Evolutionary conservation across 805 yeast genomes (phyloP).

Genomic region (Kazachstania kunashirensis): DNA sequence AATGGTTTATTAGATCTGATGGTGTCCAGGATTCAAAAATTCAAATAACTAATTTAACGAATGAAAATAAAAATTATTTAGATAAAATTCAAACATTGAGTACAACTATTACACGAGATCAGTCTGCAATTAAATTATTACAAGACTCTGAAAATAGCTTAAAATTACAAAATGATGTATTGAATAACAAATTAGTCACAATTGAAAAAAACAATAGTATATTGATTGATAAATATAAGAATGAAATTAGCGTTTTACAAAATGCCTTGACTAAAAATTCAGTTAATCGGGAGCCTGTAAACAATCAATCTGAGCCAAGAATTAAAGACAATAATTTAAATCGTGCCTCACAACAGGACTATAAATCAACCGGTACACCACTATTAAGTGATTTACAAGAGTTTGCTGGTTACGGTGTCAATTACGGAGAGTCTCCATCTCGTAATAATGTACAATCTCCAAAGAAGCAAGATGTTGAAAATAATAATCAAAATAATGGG

Average conservation of each 20-base stretch:
- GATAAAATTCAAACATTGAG: slow-evolving; percentile 1
- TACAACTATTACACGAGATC: background rate
- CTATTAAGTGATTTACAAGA: slow-evolving; percentile 26
- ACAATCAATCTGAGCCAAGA: background rate
- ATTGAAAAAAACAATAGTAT: slow-evolving; percentile 2
- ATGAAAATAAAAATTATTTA: slow-evolving; percentile 3
- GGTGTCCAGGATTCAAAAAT: background rate
- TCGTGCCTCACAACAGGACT: slow-evolving; percentile 4
- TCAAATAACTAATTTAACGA: slow-evolving; percentile 4
- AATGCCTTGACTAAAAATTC: background rate
- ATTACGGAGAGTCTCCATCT: slow-evolving; percentile 23
- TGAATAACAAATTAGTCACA: background rate
- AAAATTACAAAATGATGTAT: background rate
- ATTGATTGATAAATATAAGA: background rate
- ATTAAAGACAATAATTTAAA: background rate
- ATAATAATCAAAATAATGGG: slow-evolving; percentile 8
- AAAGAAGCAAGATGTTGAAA: slow-evolving; percentile 5
- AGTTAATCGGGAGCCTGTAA: background rate
- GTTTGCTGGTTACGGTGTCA: slow-evolving; percentile 25
- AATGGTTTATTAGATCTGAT: slow-evolving; percentile 23
- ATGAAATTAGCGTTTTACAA: slow-evolving; percentile 2
- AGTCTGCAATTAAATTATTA: background rate
- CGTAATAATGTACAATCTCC: background rate
- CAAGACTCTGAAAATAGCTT: background rate
- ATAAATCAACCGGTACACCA: slow-evolving; percentile 26